phyloP scores from a whole-genome alignment of 371 early-diverging fungal genomes.

The Mortierella sp. region DNA sequence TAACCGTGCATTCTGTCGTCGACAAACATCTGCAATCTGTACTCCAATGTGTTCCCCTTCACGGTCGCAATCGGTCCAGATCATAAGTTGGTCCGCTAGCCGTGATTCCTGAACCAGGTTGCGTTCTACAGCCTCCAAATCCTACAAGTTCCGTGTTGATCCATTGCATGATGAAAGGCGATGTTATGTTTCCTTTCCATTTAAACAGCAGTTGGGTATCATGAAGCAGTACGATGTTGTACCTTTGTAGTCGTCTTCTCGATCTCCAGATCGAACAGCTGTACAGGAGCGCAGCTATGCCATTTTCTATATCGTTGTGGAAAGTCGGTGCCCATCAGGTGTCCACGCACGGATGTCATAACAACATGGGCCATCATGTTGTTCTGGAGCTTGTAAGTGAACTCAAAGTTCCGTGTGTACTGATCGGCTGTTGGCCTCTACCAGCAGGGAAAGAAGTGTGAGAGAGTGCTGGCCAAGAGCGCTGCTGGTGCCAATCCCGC shows the following conservation, averaged over 20 bases:
- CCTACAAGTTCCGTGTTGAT: slow-evolving; percentile 17
- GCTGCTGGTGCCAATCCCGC: neutral
- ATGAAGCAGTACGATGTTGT: neutral
- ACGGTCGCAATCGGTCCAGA: slow-evolving; percentile 99
- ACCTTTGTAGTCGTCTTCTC: slow-evolving; percentile 42
- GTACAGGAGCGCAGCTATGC: slow-evolving; percentile 62
- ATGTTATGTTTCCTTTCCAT: no score
- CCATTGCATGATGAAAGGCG: no score
- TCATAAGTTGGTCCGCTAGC: slow-evolving; percentile 78
- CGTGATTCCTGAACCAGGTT: slow-evolving; percentile 76
- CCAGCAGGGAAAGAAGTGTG: no score
- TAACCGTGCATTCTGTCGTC: slow-evolving; percentile 70
- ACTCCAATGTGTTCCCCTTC: slow-evolving; percentile 99
- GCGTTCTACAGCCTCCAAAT: slow-evolving; percentile 63
- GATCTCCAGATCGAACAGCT: slow-evolving; percentile 75
- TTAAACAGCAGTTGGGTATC: neutral
- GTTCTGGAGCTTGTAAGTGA: slow-evolving; percentile 67
- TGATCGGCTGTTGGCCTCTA: slow-evolving; percentile 66
- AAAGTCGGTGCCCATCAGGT: slow-evolving; percentile 79
- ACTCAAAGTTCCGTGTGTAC: slow-evolving; percentile 85
- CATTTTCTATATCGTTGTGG: slow-evolving; percentile 66
- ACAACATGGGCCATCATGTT: slow-evolving; percentile 71
- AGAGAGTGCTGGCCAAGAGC: no score
- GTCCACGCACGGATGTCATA: slow-evolving; percentile 91
- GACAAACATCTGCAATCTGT: slow-evolving; percentile 83